Conservation (phyloP, 2,329 filamentous ascomycete genomes). For the Diaporthe australafricana region DNA sequence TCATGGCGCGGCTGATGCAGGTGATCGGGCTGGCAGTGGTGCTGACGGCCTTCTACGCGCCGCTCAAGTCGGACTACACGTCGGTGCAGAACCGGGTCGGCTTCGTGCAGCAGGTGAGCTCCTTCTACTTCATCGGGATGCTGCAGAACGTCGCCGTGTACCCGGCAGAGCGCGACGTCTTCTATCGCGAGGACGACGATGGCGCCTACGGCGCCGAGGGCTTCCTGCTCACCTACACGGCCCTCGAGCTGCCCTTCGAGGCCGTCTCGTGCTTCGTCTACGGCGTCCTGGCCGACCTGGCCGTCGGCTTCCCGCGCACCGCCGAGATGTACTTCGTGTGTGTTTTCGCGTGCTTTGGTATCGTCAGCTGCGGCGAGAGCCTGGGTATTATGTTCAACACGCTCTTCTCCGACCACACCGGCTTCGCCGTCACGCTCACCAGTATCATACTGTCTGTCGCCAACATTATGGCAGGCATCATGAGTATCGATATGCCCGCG, state of each 20-base stretch:
- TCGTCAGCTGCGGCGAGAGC: slow-evolving; percentile 80
- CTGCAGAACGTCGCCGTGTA: slow-evolving; percentile 83
- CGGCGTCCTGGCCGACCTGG: slow-evolving; percentile 71
- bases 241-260: slow-evolving; percentile 79
- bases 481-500: slow-evolving; percentile 76
- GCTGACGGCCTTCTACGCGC: slow-evolving; percentile 77
- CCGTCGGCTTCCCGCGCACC: slow-evolving; percentile 73
- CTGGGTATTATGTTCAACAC: slow-evolving; percentile 86
- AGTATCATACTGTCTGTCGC: slow-evolving; percentile 77
- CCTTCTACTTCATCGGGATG: slow-evolving; percentile 82
- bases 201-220: slow-evolving; percentile 77
- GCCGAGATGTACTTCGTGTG: slow-evolving; percentile 74
- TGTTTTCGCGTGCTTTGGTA: slow-evolving; percentile 77
- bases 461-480: slow-evolving; percentile 77
- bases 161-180: slow-evolving; percentile 78
- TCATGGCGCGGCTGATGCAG: slow-evolving; percentile 75
- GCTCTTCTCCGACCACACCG: slow-evolving; percentile 75
- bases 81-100: slow-evolving; percentile 80
- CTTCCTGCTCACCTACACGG: slow-evolving; percentile 77
- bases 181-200: slow-evolving; percentile 82
- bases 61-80: slow-evolving; percentile 75
- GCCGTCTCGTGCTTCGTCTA: slow-evolving; percentile 74
- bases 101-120: slow-evolving; percentile 77
- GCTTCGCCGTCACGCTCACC: slow-evolving; percentile 81
- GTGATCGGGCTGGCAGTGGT: slow-evolving; percentile 73